Base-by-base conservation (phyloP, 1,284 basidiomycete genomes). In the Apiotrichum veenhuisii region DNA sequence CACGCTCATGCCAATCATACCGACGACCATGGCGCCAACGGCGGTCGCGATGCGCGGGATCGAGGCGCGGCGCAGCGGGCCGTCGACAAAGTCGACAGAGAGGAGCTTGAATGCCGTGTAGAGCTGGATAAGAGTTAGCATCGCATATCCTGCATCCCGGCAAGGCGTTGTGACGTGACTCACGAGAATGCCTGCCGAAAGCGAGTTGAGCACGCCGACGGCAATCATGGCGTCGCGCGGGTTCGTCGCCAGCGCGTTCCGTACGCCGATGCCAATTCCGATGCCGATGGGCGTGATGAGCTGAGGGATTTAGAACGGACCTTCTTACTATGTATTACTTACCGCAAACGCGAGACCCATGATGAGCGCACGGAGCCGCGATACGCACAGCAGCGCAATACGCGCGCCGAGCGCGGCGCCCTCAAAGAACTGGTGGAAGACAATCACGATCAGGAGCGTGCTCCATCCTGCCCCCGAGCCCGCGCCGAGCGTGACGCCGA, bases 1-100 rank as follows among this genome's bases (percentile, higher is more conserved):
- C 3, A 77, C 69, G 34, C 69, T 69, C 75, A 76, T 73, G 26
- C 63, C 65, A 42, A 70, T 59, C 54, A 73, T 52, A 14, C 73
- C 73, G 10, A 63, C 54, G 0, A 68, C 27, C 46, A 73, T 27
- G 8, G 70, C 60, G 4, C 34, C 54, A 7, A 70, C 12, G 2
- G 70, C 71, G 4, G 56, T 54, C 15, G 64, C 22, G 26, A 71
- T 59, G 45, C 64, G 62, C 27, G 41, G 46, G 25, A 52, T 40
- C 26, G 46, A 44, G 5, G 67, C 64, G 14, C 50, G 37, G n/a
- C 58, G 56, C 14, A 69, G 55, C 0, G 64, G 64, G 5, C 72
- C 65, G 40, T 64, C 57, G 17, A 63, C 58, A 48, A 66, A 70
- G 59, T 70, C 67, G 34, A 27, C 55, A 11, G 62, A 59, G 20